Evolutionary conservation across 208 protist species (phyloP).

Genomic region (Crithidia brevicula): DNA sequence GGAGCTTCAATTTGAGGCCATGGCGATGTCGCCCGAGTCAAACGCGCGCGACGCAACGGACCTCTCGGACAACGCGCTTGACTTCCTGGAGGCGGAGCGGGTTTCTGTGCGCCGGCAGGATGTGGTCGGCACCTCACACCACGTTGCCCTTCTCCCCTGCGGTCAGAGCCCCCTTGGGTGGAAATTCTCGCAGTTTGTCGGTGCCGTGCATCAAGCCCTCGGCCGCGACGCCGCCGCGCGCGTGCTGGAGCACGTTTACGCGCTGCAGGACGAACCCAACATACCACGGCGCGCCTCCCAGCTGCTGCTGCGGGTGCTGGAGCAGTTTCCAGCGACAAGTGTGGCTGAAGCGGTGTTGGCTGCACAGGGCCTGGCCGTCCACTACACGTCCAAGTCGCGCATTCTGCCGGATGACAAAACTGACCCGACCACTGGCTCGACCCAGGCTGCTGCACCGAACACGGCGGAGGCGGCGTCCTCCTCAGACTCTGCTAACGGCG

Average conservation of each 20-base stretch:
- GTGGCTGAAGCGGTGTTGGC: slow-evolving; percentile 79
- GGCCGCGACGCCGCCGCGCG: slow-evolving; percentile 25
- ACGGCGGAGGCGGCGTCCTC: not conserved
- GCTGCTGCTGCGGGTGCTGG: slow-evolving; percentile 54
- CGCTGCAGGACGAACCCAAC: slow-evolving; percentile 26
- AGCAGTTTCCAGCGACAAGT: slow-evolving; percentile 58
- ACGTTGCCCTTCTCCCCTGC: slow-evolving; percentile 52
- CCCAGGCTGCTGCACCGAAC: not conserved
- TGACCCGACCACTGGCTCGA: not conserved
- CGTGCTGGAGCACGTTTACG: slow-evolving; percentile 54
- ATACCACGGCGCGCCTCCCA: slow-evolving; percentile 42
- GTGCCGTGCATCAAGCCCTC: slow-evolving; percentile 58
- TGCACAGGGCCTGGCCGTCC: slow-evolving; percentile 69
- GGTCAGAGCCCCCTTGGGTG: slow-evolving; percentile 83
- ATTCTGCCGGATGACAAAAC: slow-evolving; percentile 14
- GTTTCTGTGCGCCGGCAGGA: slow-evolving; percentile 42
- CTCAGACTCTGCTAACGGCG: not conserved
- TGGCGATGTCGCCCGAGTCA: slow-evolving; percentile 41
- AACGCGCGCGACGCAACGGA: not conserved
- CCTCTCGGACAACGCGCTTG: slow-evolving; percentile 14
- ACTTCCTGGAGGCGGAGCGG: slow-evolving; percentile 55
- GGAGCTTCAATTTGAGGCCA: slow-evolving; percentile 66
- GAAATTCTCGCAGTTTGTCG: slow-evolving; percentile 88
- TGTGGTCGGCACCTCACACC: slow-evolving; percentile 74
- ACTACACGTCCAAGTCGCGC: slow-evolving; percentile 66